These are phyloP conservation scores for Ogataea pilisensis DNA, from an alignment of 805 yeast genomes.

Conservation along the genomic window DNA sequence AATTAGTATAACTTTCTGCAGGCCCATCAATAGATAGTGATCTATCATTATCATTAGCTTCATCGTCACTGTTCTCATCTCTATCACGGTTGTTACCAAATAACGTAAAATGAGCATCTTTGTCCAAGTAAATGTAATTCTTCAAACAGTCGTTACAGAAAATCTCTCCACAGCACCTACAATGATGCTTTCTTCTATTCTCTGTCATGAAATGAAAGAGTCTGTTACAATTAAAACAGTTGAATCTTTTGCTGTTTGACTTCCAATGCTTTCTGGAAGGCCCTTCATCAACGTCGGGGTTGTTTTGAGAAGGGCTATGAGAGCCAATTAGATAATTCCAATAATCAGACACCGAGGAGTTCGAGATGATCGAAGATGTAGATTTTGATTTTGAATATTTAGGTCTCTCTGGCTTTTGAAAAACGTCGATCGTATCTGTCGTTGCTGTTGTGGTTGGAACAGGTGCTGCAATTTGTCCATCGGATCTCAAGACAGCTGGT, in stretches of 20 bases:
- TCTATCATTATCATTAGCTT: background rate
- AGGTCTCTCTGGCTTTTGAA: slow-evolving; percentile 18
- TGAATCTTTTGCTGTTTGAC: slow-evolving; percentile 58
- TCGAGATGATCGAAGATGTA: slow-evolving; percentile 23
- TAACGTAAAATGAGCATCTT: slow-evolving; percentile 32
- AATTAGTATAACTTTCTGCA: background rate
- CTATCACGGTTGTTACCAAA: slow-evolving; percentile 25
- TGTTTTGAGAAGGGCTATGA: background rate
- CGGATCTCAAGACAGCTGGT: slow-evolving; percentile 77
- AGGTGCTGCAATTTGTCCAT: slow-evolving; percentile 8
- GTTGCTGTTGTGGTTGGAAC: slow-evolving; percentile 6
- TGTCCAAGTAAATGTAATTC: slow-evolving; percentile 33
- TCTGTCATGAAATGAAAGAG: slow-evolving; percentile 70
- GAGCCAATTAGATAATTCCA: slow-evolving; percentile 22
- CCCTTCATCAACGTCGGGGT: slow-evolving; percentile 12
- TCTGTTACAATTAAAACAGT: slow-evolving; percentile 66
- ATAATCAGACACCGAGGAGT: slow-evolving; percentile 24
- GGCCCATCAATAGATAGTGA: background rate
- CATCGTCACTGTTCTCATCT: slow-evolving; percentile 9
- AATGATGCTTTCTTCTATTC: slow-evolving; percentile 46
- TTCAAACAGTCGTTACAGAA: slow-evolving; percentile 36
- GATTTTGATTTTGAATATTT: slow-evolving; percentile 15
- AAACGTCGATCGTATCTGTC: slow-evolving; percentile 12
- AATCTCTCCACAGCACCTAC: slow-evolving; percentile 38
- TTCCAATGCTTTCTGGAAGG: slow-evolving; percentile 71